phyloP scores from a whole-genome alignment of 2,329 filamentous ascomycete genomes.

The Lecanicillium sp. region DNA sequence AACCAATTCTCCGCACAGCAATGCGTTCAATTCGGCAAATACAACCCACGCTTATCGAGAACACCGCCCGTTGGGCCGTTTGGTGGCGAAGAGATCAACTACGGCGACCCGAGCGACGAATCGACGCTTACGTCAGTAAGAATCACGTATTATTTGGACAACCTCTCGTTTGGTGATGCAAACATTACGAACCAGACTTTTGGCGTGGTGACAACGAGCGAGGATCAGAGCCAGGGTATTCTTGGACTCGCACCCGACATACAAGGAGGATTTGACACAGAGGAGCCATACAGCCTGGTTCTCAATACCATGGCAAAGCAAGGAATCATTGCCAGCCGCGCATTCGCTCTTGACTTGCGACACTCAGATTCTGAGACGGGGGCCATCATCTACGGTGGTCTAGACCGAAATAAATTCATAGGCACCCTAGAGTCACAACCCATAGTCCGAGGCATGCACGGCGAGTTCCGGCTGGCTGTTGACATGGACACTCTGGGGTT shows the following conservation, averaged over 20 bases:
- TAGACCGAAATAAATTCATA: conserved; percentile 44
- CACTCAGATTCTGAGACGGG: conserved; percentile 33
- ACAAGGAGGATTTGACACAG: conserved; percentile 26
- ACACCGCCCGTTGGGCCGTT: conserved; percentile 29
- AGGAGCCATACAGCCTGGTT: conserved; percentile 43
- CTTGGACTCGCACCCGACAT: conserved; percentile 40
- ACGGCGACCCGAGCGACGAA: conserved; percentile 29
- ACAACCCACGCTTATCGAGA: conserved; percentile 33
- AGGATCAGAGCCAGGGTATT: conserved; percentile 44
- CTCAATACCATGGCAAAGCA: conserved; percentile 40
- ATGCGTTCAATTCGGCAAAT: conserved; percentile 34
- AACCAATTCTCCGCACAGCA: conserved; percentile 23
- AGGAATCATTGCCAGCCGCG: conserved; percentile 39
- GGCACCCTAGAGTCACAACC: conserved; percentile 35
- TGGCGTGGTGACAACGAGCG: conserved; percentile 36
- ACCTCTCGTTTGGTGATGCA: conserved; percentile 34
- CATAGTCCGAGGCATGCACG: conserved; percentile 29
- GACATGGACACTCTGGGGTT: conserved; percentile 23
- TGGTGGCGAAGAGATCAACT: conserved; percentile 28
- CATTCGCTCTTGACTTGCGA: conserved; percentile 44
- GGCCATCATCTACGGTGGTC: conserved; percentile 44
- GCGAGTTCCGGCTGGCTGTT: conserved; percentile 29
- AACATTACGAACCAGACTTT: conserved; percentile 39
- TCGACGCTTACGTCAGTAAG: conserved; percentile 28
- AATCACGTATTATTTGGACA: conserved; percentile 39